Percentiles rank a stretch among this genome's conserved stretches.
Evolutionary conservation across 495 filamentous ascomycete species (phyloP).

Genomic region (Bacidia gigantensis): DNA sequence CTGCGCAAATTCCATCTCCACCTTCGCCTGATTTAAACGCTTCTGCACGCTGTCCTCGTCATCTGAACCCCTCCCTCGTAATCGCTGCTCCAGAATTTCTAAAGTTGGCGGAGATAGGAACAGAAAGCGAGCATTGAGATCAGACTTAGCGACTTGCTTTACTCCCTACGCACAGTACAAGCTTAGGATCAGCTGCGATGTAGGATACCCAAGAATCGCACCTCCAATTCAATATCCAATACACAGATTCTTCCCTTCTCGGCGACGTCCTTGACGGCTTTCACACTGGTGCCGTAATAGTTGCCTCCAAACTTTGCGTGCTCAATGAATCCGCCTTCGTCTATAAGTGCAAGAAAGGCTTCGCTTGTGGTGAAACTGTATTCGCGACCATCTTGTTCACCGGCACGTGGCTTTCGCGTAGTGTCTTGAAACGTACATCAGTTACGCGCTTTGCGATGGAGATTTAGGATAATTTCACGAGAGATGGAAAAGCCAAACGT

Average conservation of each 20-base stretch:
- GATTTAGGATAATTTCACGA: slow-evolving; percentile 22
- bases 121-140: slow-evolving; percentile 65
- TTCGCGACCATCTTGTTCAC: slow-evolving; percentile 61
- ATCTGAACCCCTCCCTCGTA: slow-evolving; percentile 77
- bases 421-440: slow-evolving; percentile 8
- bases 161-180: slow-evolving; percentile 45
- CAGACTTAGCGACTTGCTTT: slow-evolving; percentile 71
- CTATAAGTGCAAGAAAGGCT: slow-evolving; percentile 54
- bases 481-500: slow-evolving; percentile 74
- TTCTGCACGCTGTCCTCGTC: slow-evolving; percentile 61
- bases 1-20: slow-evolving; percentile 69
- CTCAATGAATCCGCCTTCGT: slow-evolving; percentile 69
- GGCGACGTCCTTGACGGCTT: slow-evolving; percentile 60
- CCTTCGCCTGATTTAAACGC: slow-evolving; percentile 61
- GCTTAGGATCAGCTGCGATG: neutral
- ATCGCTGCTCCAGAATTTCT: slow-evolving; percentile 57
- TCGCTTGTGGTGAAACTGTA: slow-evolving; percentile 70
- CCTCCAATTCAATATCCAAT: slow-evolving; percentile 87
- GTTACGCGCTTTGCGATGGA: neutral
- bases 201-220: slow-evolving; percentile 11
- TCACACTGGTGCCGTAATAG: slow-evolving; percentile 70
- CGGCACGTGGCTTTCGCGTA: slow-evolving; percentile 42
- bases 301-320: slow-evolving; percentile 80
- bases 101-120: slow-evolving; percentile 73
- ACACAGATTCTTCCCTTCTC: slow-evolving; percentile 38